A percentile compares a stretch with the other conserved stretches of the same genome.
These are phyloP conservation scores for Amaranthus tricolor DNA, from an alignment of 179 eudicot genomes.

Conservation along the genomic window DNA sequence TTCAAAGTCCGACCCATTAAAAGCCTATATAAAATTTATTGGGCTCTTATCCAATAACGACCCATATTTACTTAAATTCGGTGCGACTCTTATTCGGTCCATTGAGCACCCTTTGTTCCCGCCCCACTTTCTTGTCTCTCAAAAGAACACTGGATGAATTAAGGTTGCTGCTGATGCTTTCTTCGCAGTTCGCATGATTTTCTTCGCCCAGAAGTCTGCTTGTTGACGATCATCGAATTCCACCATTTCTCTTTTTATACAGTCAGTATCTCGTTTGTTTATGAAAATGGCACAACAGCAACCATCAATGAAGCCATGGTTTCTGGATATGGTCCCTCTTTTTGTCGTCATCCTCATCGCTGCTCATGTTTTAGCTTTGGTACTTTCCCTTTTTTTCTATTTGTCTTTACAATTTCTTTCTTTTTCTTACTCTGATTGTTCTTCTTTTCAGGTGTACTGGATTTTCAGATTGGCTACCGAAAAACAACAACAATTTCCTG, in stretches of 20 bases:
- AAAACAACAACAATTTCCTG: conserved; percentile 42
- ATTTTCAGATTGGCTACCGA: conserved; percentile 75
- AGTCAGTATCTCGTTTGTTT: too few relatives aligned
- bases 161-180: too few relatives aligned
- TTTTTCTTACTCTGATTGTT: not conserved
- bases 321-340: conserved; percentile 52
- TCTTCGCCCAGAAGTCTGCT: not conserved
- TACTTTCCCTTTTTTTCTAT: conserved; percentile 12
- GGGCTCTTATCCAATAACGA: too few relatives aligned
- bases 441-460: conserved; percentile 55
- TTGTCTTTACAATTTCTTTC: not conserved
- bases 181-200: conserved; percentile 1
- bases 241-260: not conserved
- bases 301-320: conserved; percentile 44
- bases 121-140: too few relatives aligned
- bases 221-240: not conserved
- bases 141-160: too few relatives aligned
- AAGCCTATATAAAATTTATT: too few relatives aligned
- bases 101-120: too few relatives aligned
- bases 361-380: conserved; percentile 73
- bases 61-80: too few relatives aligned
- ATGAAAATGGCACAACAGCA: conserved; percentile 30
- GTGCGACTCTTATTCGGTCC: too few relatives aligned
- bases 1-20: too few relatives aligned
- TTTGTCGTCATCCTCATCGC: conserved; percentile 57